Conservation (phyloP, 2,329 filamentous ascomycete genomes). For the Furcasterigmium furcatum region DNA sequence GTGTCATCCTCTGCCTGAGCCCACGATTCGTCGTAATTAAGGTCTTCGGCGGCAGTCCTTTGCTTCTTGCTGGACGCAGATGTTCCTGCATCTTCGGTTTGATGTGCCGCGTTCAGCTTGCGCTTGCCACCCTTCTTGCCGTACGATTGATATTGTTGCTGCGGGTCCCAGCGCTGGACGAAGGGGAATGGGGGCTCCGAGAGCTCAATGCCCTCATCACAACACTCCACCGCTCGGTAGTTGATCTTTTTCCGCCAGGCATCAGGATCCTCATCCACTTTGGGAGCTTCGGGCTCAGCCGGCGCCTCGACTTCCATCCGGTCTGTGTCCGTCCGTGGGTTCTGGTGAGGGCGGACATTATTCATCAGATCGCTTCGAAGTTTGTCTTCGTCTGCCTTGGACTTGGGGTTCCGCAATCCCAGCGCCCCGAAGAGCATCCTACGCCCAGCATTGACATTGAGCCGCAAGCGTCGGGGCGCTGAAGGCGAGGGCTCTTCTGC, state of each 20-base stretch:
- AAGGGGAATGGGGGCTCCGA: conserved; percentile 86
- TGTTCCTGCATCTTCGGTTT: conserved; percentile 6
- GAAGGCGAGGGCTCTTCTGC: conserved; percentile 5
- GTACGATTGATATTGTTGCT: conserved; percentile 50
- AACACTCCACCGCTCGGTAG: conserved; percentile 81
- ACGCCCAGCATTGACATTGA: conserved; percentile 56
- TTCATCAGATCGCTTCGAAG: conserved; percentile 58
- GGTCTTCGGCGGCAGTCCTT: conserved; percentile 25
- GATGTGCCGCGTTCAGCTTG: conserved; percentile 35
- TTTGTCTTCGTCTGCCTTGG: conserved; percentile 63
- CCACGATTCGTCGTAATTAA: conserved; percentile 32
- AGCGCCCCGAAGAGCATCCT: conserved; percentile 71
- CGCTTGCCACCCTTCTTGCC: conserved; percentile 37
- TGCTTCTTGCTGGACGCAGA: conserved; percentile 8
- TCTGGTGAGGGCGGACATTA: conserved; percentile 39
- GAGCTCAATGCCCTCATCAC: conserved; percentile 63
- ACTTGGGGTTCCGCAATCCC: conserved; percentile 66
- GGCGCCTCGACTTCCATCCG: conserved; percentile 6
- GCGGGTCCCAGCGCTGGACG: conserved; percentile 81
- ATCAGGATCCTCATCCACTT: conserved; percentile 46
- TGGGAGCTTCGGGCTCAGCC: conserved; percentile 1
- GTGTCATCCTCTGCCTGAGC: conserved; percentile 14
- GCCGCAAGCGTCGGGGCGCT: conserved; percentile 24
- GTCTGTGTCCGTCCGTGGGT: conserved; percentile 13
- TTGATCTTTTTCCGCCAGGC: conserved; percentile 73